phyloP scores from a whole-genome alignment of 371 early-diverging fungal species.

The Mortierella sp. region DNA sequence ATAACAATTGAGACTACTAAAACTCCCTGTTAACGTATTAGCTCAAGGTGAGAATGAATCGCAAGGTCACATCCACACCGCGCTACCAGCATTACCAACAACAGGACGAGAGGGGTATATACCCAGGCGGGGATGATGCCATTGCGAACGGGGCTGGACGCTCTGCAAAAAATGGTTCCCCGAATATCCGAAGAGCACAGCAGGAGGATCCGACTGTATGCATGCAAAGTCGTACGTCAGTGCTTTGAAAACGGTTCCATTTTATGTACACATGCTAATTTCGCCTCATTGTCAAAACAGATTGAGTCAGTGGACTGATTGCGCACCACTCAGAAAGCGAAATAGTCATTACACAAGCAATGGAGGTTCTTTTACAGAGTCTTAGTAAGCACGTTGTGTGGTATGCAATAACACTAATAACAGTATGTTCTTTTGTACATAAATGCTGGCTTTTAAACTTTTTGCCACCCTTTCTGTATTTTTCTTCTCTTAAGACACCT shows the following conservation, averaged over 20 bases:
- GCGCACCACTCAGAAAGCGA: conserved; percentile 2
- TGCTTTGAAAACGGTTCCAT: not conserved
- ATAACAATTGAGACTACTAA: not conserved
- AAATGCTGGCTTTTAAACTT: not conserved
- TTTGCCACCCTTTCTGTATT: not conserved
- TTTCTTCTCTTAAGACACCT: conserved; percentile 1
- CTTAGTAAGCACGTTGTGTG: not conserved
- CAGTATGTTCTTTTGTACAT: not conserved
- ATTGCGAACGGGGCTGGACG: not conserved
- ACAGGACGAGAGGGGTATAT: not conserved
- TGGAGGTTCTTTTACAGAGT: not conserved
- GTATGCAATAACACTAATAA: not conserved
- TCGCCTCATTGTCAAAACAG: not conserved
- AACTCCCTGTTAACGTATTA: not conserved
- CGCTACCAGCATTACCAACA: not conserved
- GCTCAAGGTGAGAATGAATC: not conserved
- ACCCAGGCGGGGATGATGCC: not conserved
- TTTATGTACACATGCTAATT: not conserved
- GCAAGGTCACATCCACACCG: not conserved
- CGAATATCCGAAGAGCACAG: not conserved
- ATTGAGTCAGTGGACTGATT: not conserved
- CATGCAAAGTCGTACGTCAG: not conserved
- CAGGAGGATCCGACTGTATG: conserved; percentile 7
- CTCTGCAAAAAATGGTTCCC: not conserved
- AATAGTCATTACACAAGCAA: conserved; percentile 1